These are phyloP conservation scores for Thielaviopsis musarum DNA, from an alignment of 2,329 filamentous ascomycete genomes.

Conservation along the genomic window DNA sequence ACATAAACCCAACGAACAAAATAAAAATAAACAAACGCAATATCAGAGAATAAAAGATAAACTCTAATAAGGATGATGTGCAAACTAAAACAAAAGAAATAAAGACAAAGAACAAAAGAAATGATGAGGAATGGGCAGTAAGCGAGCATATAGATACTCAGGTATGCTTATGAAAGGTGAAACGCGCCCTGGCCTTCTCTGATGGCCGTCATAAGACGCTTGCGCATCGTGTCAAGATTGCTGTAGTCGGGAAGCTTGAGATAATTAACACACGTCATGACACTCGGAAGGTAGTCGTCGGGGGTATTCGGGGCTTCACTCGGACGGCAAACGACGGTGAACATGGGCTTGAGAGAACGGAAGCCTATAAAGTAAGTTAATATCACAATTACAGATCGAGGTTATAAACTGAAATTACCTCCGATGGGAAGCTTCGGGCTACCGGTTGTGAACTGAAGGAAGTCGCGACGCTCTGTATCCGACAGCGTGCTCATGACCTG, in stretches of 20 bases:
- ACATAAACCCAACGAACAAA: neutral
- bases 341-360: slow-evolving; percentile 93
- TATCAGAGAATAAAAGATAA: neutral
- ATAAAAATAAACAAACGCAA: neutral
- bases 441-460: slow-evolving; percentile 93
- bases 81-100: neutral
- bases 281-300: slow-evolving; percentile 96
- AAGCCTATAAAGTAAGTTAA: slow-evolving; percentile 45
- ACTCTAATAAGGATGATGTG: neutral
- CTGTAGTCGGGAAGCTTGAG: slow-evolving; percentile 94
- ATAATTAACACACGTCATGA: slow-evolving; percentile 99
- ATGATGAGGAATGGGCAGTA: neutral
- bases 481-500: slow-evolving; percentile 86
- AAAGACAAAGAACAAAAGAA: neutral
- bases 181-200: slow-evolving; percentile 95
- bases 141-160: neutral
- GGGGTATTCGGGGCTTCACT: slow-evolving; percentile 85
- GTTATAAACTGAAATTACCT: slow-evolving; percentile 36
- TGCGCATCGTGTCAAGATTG: slow-evolving; percentile 55
- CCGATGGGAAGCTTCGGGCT: slow-evolving; percentile 97
- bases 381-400: neutral
- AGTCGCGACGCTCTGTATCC: slow-evolving; percentile 63
- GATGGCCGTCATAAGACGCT: slow-evolving; percentile 70
- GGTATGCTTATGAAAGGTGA: slow-evolving; percentile 58
- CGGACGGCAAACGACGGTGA: slow-evolving; percentile 98